Base-by-base conservation (phyloP, 2,329 filamentous ascomycete species). In the Gyromitra esculenta region DNA sequence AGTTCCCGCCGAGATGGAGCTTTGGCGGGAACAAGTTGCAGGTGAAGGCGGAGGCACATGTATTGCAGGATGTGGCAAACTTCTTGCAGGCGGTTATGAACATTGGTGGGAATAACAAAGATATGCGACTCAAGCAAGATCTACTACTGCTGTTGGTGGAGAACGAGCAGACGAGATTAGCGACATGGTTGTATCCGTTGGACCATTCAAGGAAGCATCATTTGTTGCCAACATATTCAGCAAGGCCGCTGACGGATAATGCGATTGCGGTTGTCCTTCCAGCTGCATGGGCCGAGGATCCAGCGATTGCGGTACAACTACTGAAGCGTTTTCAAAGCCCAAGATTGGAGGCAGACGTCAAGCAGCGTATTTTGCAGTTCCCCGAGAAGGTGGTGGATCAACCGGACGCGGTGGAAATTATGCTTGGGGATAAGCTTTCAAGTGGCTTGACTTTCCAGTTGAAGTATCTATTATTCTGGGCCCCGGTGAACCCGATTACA, bases 401-500 rank as follows among this genome's bases (percentile, higher is more conserved):
- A 77, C 90, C 96, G 0, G 92, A 95, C 80, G 94, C 93, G 37
- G 85, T 99, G 60, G 89, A 94, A 62, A 86, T 98, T 21, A 87
- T 99, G 71, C 88, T 99, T 39, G 93, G 92, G 21, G 88, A 90
- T 31, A 86, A 89, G 56, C 84, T 98, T 65, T 94, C 94, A 0
- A 86, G 86, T 50, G 95, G 98, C 84, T 88, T 98, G 57, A 90
- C 89, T 69, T 90, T 90, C 80, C 94, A 97, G 83, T 87, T 98
- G 69, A 97, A 95, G 89, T 97, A 97, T 83, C 86, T 99, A 15
- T 86, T 99, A 1, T 97, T 92, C 85, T 99, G 96, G 96, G 89
- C 91, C 25, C 90, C 96, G 0, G 91, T 97, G 41, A 97, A 97
- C 81, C 96, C 96, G 0, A 91, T 97, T 77, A 96, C 94, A 8